phyloP scores from a whole-genome alignment of 768 basidiomycete species.

The Mycena vulgaris region DNA sequence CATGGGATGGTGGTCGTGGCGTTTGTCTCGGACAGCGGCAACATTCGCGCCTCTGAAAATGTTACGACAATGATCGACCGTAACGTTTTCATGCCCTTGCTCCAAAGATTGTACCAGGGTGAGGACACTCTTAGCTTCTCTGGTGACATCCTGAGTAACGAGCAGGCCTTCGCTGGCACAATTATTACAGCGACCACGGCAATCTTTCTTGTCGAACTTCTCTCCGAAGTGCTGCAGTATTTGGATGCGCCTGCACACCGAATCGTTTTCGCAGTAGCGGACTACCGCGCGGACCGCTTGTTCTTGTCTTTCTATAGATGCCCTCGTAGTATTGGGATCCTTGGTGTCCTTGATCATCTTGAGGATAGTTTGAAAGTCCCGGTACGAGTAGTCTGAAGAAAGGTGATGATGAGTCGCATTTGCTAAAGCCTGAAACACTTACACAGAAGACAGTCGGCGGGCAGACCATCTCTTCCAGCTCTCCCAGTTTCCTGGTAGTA shows the following conservation, averaged over 20 bases:
- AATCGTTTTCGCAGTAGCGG: slow-evolving; percentile 84
- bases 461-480: slow-evolving; percentile 91
- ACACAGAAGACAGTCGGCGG: slow-evolving; percentile 92
- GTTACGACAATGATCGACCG: slow-evolving; percentile 70
- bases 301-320: slow-evolving; percentile 78
- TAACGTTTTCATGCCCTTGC: slow-evolving; percentile 65
- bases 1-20: slow-evolving; percentile 60
- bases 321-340: slow-evolving; percentile 59
- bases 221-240: slow-evolving; percentile 94
- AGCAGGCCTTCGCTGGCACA: slow-evolving; percentile 70
- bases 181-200: slow-evolving; percentile 86
- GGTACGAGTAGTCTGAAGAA: slow-evolving; percentile 74
- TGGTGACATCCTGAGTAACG: slow-evolving; percentile 72
- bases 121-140: slow-evolving; percentile 69
- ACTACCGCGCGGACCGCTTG: slow-evolving; percentile 78
- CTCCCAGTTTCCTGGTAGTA: slow-evolving; percentile 98
- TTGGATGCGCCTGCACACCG: slow-evolving; percentile 89
- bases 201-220: slow-evolving; percentile 76
- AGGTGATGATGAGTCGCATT: slow-evolving; percentile 14
- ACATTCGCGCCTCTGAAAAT: slow-evolving; percentile 78
- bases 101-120: slow-evolving; percentile 67
- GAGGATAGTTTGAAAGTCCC: slow-evolving; percentile 70
- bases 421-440: slow-evolving; percentile 45
- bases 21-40: slow-evolving; percentile 60
- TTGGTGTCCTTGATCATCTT: slow-evolving; percentile 74